Evolutionary conservation across 2,329 filamentous ascomycete species (phyloP).

Genomic region (Cryphonectria nitschkei): DNA sequence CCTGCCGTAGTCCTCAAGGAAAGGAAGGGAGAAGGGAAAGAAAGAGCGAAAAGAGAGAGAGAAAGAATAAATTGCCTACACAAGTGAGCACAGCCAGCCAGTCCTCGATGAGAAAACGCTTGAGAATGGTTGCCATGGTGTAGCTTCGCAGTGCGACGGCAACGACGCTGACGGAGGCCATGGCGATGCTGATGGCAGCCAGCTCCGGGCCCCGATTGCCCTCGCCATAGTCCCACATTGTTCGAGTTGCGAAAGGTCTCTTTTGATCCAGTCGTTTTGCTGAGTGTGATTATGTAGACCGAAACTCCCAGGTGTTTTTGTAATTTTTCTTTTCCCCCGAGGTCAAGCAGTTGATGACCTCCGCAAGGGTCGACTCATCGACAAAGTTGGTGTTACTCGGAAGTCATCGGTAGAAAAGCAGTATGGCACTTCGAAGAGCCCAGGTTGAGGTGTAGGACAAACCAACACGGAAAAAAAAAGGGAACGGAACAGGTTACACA

Average conservation of each 20-base stretch:
- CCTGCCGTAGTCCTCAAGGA: not conserved
- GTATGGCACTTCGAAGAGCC: constrained; percentile 3
- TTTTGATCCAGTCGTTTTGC: not conserved
- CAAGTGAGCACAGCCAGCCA: constrained; percentile 28
- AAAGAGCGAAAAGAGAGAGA: not conserved
- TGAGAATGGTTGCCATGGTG: constrained; percentile 27
- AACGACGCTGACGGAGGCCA: constrained; percentile 24
- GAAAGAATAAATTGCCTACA: constrained; percentile 6
- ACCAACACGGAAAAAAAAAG: not conserved
- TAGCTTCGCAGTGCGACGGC: constrained; percentile 26
- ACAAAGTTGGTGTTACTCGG: not conserved
- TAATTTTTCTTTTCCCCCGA: constrained; percentile 6
- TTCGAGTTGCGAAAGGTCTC: not conserved
- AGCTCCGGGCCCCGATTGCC: constrained; percentile 27
- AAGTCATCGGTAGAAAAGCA: constrained; percentile 6
- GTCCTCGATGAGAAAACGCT: constrained; percentile 28
- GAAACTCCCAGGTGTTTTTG: not conserved
- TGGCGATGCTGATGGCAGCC: constrained; percentile 23
- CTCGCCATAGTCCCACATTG: constrained; percentile 28
- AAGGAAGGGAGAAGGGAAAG: no score
- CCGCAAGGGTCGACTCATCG: constrained; percentile 15
- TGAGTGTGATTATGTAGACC: not conserved
- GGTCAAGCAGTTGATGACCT: constrained; percentile 17
- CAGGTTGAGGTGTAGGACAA: not conserved
- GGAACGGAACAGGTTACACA: not conserved